Base-by-base conservation (phyloP, 2,329 filamentous ascomycete genomes). In the Penicillium sp. region DNA sequence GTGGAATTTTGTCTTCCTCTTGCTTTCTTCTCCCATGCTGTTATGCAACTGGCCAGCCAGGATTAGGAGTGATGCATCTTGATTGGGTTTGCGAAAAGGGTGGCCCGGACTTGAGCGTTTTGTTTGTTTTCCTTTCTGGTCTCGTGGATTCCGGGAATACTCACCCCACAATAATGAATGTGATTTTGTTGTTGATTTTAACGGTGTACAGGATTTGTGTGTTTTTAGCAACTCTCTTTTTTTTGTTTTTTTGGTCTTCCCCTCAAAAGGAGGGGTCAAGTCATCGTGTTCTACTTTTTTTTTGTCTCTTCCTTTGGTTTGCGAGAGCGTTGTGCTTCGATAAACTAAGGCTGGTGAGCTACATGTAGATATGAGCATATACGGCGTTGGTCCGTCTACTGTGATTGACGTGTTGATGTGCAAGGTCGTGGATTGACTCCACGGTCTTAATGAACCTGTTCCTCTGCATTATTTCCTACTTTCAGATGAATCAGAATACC, bases 331-430 rank as follows among this genome's bases (percentile, higher is more conserved):
- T 60, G 61, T 63, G 66, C 65, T 70, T 66, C 65, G 62, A 67
- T 66, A 69, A 63, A 67, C 60, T 66, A 63, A 68, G 66, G 63
- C 61, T 62, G 66, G 70, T 63, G 67, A 67, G 55, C 53, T 68
- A 64, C 61, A 69, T 73, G 70, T 73, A 73, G 70, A 73, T 73
- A 72, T 69, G 67, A 70, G 70, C 70, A 73, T 73, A 63, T 65
- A 63, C 59, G 70, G 72, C 67, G 68, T 71, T 70, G 53, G 61
- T 56, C 41, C 51, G 53, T 56, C 57, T 65, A 63, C 36, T 53
- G 50, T 65, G 62, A 61, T 53, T 65, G 55, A 54, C 56, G 61
- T 56, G 55, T 58, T 61, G 56, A 49, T 52, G 56, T 62, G 45
- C 49, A 29, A 49, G 51, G 29, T 53, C 53, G 43, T 51, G 61